Base-by-base conservation (phyloP, 805 yeast genomes). In the Zygoascus biomembranicola region DNA sequence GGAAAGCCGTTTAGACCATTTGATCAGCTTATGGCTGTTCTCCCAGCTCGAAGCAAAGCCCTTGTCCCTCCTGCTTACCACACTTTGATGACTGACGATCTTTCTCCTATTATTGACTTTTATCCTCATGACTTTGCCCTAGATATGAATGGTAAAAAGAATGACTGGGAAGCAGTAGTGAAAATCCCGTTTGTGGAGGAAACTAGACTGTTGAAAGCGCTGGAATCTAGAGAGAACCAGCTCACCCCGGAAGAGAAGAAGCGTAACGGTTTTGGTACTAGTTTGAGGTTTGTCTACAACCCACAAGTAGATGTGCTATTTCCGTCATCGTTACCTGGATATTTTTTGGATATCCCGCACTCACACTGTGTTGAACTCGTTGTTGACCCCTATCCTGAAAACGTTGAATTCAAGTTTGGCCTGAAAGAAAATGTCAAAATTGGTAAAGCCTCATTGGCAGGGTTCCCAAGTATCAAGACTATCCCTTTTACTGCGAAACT, bases 81-180 rank as follows among this genome's bases (percentile, higher is more conserved):
- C 68, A 77, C 83, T 2, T 74, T 94, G 58, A 90, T 94, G 96
- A 81, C 84, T 13, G 96, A 90, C 55, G 82, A 81, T 46, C 75
- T 76, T 46, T 90, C 97, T 8, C 95, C 97, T 28, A 89, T 94
- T 59, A 77, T 77, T 53, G 97, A 90, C 62, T 90, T 89, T 63
- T 94, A 94, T 66, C 99, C 99, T 2, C 77, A 78, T 54, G 88
- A 87, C 55, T 96, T 92, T 53, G 87, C 83, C 51, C 76, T 87
- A 37, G 99, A 94, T 71, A 77, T 82, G 79, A 94, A 94, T 66
- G 99, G 98, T 45, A 94, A 94, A 67, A 87, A 90, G 52, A 95
- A 94, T 1, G 85, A 89, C 49, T 94, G 99, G 99, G 98, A 94
- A 72, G 97, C 97, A 10, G 97, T 94, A 53, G 96, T 94, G 6